Evolutionary conservation across 1,284 basidiomycete species (phyloP).

Genomic region (Fomitopsis schrenkii): DNA sequence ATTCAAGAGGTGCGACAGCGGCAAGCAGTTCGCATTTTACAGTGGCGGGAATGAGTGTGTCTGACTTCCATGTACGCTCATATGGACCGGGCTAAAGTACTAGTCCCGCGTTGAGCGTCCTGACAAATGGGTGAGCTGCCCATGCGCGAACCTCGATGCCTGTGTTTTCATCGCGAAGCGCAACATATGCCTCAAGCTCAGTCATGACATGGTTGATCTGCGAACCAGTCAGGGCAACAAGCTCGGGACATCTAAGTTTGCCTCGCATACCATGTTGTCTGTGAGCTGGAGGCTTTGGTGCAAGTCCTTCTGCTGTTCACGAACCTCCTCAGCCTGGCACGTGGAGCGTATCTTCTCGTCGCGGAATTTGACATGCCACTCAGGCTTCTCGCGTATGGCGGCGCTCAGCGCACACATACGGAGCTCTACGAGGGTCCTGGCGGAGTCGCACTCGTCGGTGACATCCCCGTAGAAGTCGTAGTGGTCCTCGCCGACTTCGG

Average conservation of each 20-base stretch:
- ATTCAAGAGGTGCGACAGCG: conserved; percentile 5
- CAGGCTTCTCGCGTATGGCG: neutral
- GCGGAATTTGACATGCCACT: neutral
- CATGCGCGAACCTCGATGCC: conserved; percentile 1
- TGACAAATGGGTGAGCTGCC: neutral
- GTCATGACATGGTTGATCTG: neutral
- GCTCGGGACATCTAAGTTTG: neutral
- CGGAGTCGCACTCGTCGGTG: neutral
- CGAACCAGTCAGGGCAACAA: neutral
- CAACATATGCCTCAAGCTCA: neutral
- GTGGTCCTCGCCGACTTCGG: neutral
- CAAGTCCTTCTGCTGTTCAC: neutral
- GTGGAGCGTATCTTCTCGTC: neutral
- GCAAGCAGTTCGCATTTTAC: conserved; percentile 3
- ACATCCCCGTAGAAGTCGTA: neutral
- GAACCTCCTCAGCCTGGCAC: neutral
- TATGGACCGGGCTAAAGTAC: neutral
- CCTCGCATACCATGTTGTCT: neutral
- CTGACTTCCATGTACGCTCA: conserved; percentile 15
- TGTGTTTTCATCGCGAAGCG: neutral
- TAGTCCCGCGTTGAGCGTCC: neutral
- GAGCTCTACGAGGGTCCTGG: neutral
- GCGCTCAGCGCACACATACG: neutral
- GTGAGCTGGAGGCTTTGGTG: neutral
- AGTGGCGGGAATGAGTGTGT: conserved; percentile 17